Percentiles rank a stretch among this genome's conserved stretches.
These are phyloP conservation scores for Tolypocladium tropicale DNA, from an alignment of 2,329 filamentous ascomycete species.

Conservation along the genomic window DNA sequence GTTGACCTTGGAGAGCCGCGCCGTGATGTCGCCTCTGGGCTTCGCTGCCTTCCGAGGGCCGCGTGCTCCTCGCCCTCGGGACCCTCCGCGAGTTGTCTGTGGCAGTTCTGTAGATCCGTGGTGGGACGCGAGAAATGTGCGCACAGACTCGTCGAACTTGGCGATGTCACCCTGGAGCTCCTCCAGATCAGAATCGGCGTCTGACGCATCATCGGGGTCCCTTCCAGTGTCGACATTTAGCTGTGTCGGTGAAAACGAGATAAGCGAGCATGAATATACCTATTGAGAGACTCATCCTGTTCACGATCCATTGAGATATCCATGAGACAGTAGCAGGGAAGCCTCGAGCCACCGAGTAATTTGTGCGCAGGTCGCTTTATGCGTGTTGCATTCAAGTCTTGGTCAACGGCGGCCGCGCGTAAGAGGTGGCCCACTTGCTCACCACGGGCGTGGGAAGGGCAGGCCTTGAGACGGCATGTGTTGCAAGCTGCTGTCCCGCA, in stretches of 20 bases:
- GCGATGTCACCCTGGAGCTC: slow-evolving; percentile 32
- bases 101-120: slow-evolving; percentile 14
- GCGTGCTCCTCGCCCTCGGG: slow-evolving; percentile 19
- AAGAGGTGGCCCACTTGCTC: not conserved
- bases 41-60: slow-evolving; percentile 53
- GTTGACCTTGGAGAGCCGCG: slow-evolving; percentile 55
- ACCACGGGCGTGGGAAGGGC: not conserved
- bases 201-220: slow-evolving; percentile 20
- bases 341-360: not conserved
- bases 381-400: not conserved
- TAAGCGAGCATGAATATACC: not conserved
- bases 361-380: not conserved
- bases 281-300: not conserved
- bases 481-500: not conserved
- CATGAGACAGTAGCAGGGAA: not conserved
- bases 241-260: not conserved
- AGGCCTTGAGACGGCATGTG: not conserved
- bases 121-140: slow-evolving; percentile 28
- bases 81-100: slow-evolving; percentile 8
- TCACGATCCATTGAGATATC: not conserved
- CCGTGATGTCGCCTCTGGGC: slow-evolving; percentile 61
- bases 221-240: slow-evolving; percentile 5
- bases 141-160: slow-evolving; percentile 30
- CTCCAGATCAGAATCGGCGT: slow-evolving; percentile 34
- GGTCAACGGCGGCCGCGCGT: not conserved